Evolutionary conservation across 495 filamentous ascomycete genomes (phyloP).

Genomic region (Glonium stellatum): DNA sequence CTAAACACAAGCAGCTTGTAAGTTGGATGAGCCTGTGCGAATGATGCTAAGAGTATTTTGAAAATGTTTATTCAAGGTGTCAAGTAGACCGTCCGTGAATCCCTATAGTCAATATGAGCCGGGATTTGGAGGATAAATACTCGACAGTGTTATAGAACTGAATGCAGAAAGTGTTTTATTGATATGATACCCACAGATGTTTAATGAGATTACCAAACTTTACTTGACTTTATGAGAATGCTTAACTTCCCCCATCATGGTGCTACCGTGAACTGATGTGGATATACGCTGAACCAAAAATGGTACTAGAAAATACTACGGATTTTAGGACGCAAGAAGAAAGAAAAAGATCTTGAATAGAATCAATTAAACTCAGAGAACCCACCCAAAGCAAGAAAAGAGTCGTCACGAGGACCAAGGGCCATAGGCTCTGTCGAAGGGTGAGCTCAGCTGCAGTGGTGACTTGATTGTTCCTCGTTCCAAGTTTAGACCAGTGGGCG

Average conservation of each 20-base stretch:
- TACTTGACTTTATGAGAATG: too few species aligned
- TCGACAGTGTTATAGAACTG: too few species aligned
- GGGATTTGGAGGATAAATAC: not conserved
- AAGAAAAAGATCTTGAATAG: not conserved
- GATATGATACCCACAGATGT: too few species aligned
- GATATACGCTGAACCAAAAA: too few species aligned
- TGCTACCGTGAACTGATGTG: too few species aligned
- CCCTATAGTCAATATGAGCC: not conserved
- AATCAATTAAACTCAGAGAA: not conserved
- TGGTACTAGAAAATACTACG: too few species aligned
- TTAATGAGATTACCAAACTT: too few species aligned
- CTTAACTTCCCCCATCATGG: too few species aligned
- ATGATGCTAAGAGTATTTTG: constrained; percentile 23
- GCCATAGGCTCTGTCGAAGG: not conserved
- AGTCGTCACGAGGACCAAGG: not conserved
- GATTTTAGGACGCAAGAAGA: too few species aligned
- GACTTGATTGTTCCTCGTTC: not conserved
- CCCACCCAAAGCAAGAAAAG: not conserved
- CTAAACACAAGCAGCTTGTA: constrained; percentile 32
- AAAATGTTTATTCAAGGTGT: not conserved
- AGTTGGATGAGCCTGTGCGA: constrained; percentile 25
- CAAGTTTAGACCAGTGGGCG: not conserved
- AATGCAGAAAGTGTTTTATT: too few species aligned
- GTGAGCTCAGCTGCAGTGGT: not conserved
- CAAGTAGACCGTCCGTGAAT: not conserved